Evolutionary conservation across 768 basidiomycete species (phyloP), one percentile per base, ranked within the genome.

Genomic region (Nevesoporus exiguus): DNA sequence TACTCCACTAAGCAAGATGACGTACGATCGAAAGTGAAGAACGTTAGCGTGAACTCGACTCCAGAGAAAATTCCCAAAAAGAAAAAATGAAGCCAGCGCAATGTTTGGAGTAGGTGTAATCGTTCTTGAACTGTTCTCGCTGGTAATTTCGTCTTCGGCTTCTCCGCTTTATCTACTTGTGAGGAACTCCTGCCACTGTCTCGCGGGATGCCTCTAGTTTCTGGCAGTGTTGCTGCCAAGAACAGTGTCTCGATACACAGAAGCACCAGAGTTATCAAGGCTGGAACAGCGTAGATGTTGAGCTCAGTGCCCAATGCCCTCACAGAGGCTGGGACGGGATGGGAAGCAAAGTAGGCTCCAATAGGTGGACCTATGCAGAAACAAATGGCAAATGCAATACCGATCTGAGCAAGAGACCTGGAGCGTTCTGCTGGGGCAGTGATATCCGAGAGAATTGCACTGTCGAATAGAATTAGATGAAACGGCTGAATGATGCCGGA

Each of bases 331-430:
- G 90, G 86, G 7, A 90, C 70, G 2, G 93, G 90, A 29, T 80
- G 81, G n/a, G 93, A 88, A 2, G 95, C 92, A 72, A 98, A 94
- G 74, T 94, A 96, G 2, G 96, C 96, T 47, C 96, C 96, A 53
- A 99, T 86, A 15, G 93, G 91, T 30, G 96, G 96, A 6, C 93
- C 92, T 47, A 92, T 84, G 68, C 84, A 86, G 73, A 98, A 98
- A 68, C 93, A 96, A 47, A 98, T 85, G 15, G 93, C 90, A 64
- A 99, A 99, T 0, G 97, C 96, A 43, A 98, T 91, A 14, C 97
- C 96, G 42, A 99, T 88, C 55, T 96, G 82, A 1, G 97, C 90
- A 17, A 99, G 83, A 5, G 90, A 86, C 66, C 82, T 88, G 3
- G 92, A 88, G 21, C 96, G 86, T 44, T 86, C 88, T 19, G 81